These are phyloP conservation scores for Pseudogymnoascus sp. DNA, from an alignment of 2,329 filamentous ascomycete species.

Conservation along the genomic window DNA sequence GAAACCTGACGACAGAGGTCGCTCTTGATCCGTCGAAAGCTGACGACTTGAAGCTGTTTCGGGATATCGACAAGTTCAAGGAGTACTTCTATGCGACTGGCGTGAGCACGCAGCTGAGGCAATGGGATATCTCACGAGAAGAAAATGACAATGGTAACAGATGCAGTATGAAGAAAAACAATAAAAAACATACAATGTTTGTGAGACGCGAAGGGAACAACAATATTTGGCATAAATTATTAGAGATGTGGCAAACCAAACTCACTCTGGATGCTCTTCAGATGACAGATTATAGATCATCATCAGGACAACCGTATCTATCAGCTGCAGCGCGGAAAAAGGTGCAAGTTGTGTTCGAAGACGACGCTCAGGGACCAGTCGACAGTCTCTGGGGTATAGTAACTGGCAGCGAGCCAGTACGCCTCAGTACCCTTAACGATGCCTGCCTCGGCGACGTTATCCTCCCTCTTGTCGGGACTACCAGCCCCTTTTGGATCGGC, in stretches of 20 bases:
- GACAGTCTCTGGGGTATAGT: constrained; percentile 22
- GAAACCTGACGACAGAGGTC: constrained; percentile 13
- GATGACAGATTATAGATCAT: constrained; percentile 11
- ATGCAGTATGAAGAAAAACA: constrained; percentile 10
- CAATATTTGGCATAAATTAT: constrained; percentile 27
- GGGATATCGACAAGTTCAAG: constrained; percentile 15
- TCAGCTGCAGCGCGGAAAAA: constrained; percentile 13
- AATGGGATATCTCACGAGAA: constrained; percentile 14
- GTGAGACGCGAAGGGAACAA: constrained; percentile 22
- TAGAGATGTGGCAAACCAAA: constrained; percentile 26
- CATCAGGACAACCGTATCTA: constrained; percentile 18
- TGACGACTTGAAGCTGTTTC: constrained; percentile 14
- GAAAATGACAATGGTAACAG: constrained; percentile 11
- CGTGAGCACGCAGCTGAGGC: constrained; percentile 16
- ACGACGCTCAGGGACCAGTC: constrained; percentile 14
- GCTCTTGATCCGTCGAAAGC: constrained; percentile 2
- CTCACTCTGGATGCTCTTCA: constrained; percentile 21
- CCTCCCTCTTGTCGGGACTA: constrained; percentile 22
- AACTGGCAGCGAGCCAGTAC: constrained; percentile 19
- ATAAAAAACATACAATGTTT: constrained; percentile 22
- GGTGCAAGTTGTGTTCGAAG: constrained; percentile 21
- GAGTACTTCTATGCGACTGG: constrained; percentile 23
- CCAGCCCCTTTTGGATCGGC: constrained; percentile 25
- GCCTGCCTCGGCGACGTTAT: constrained; percentile 23
- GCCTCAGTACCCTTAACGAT: constrained; percentile 17